These are phyloP conservation scores for Collybiopsis confluens DNA, from an alignment of 768 basidiomycete genomes.

Conservation along the genomic window DNA sequence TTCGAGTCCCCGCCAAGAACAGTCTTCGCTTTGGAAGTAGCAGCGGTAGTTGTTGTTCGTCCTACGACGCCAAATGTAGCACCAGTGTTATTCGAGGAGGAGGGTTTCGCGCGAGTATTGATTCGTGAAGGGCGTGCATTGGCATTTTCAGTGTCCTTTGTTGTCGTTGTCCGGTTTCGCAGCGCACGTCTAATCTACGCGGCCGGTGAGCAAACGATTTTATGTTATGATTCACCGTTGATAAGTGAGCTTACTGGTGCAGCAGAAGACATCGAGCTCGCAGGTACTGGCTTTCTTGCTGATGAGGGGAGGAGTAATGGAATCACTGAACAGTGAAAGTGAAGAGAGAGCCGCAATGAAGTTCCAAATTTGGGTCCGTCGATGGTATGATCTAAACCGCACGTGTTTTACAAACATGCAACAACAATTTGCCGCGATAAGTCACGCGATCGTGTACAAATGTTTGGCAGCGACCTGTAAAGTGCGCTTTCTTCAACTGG, in stretches of 20 bases:
- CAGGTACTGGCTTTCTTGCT: conserved; percentile 1
- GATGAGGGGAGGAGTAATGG: conserved; percentile 5
- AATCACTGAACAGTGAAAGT: neutral
- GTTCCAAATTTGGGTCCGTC: neutral
- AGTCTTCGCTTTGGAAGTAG: conserved; percentile 33
- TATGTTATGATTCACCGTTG: too few relatives aligned
- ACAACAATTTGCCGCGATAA: neutral
- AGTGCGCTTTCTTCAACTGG: too few relatives aligned
- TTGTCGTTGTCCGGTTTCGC: conserved; percentile 47
- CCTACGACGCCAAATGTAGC: conserved; percentile 30
- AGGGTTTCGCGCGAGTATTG: conserved; percentile 57
- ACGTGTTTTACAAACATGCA: conserved; percentile 4
- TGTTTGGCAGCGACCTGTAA: neutral
- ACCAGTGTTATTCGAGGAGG: conserved; percentile 27
- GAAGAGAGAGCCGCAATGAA: conserved; percentile 3
- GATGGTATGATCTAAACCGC: conserved; percentile 1
- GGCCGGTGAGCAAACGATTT: neutral
- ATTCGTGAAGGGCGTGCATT: conserved; percentile 59
- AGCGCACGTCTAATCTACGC: conserved; percentile 61
- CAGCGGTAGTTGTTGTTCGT: conserved; percentile 31
- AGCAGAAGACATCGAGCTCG: conserved; percentile 4
- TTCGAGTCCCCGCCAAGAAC: conserved; percentile 37
- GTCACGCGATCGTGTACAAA: conserved; percentile 1
- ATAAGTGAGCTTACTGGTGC: neutral
- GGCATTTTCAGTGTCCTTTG: conserved; percentile 67